Percentiles rank a stretch among this genome's conserved stretches.
Evolutionary conservation across 2,329 filamentous ascomycete genomes (phyloP).

Genomic region (Pseudonectria foliicola): DNA sequence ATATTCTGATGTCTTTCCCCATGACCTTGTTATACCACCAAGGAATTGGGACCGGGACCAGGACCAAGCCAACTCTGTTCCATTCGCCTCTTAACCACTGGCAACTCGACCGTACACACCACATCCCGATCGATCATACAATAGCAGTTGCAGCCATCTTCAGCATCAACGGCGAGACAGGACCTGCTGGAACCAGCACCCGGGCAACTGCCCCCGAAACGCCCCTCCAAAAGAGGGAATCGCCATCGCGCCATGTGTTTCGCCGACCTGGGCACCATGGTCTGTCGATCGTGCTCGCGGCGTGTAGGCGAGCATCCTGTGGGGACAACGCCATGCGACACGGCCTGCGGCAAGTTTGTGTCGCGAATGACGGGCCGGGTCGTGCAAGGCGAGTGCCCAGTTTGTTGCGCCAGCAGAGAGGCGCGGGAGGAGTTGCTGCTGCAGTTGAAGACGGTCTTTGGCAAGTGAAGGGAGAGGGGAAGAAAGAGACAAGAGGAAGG

Average conservation of each 20-base stretch:
- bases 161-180: not conserved
- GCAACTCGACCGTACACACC: no score
- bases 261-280: slow-evolving; percentile 16
- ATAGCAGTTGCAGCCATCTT: no score
- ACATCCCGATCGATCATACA: no score
- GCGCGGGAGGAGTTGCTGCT: slow-evolving; percentile 13
- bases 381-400: slow-evolving; percentile 18
- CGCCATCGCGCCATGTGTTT: slow-evolving; percentile 14
- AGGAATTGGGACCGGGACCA: no score
- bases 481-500: slow-evolving; percentile 1
- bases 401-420: slow-evolving; percentile 16
- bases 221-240: not conserved
- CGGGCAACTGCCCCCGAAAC: no score
- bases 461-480: slow-evolving; percentile 9
- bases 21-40: no score
- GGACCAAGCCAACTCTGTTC: no score
- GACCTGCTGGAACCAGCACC: not conserved
- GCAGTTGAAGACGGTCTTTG: slow-evolving; percentile 18
- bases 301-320: slow-evolving; percentile 17
- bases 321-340: slow-evolving; percentile 17
- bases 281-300: slow-evolving; percentile 16
- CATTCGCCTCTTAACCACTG: no score
- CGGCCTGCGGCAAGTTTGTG: slow-evolving; percentile 21
- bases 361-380: slow-evolving; percentile 18
- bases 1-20: no score